Percentiles rank a stretch among this genome's conserved stretches.
These are phyloP conservation scores for Curvularia lunata DNA, from an alignment of 2,329 filamentous ascomycete species.

Conservation along the genomic window DNA sequence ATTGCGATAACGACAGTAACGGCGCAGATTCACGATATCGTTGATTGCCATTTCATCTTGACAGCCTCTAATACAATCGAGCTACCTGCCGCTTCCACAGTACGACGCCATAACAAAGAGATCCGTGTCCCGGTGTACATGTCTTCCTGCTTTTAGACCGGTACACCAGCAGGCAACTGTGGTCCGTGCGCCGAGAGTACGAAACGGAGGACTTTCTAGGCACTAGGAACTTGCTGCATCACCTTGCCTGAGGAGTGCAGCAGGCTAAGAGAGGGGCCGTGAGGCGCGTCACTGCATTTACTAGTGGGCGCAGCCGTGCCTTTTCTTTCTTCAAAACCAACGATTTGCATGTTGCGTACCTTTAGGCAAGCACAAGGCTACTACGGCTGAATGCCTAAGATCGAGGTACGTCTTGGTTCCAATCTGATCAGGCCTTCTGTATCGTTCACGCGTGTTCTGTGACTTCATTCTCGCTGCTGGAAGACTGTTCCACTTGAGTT, in stretches of 20 bases:
- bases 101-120: background rate
- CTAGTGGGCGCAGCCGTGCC: constrained; percentile 44
- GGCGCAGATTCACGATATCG: background rate
- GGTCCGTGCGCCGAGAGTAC: constrained; percentile 23
- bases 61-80: background rate
- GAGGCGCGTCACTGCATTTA: constrained; percentile 37
- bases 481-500: background rate
- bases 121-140: constrained; percentile 2
- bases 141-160: constrained; percentile 24
- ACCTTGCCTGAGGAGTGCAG: constrained; percentile 32
- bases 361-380: constrained; percentile 42
- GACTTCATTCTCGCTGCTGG: background rate
- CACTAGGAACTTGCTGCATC: constrained; percentile 12
- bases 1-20: constrained; percentile 6
- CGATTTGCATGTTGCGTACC: constrained; percentile 25
- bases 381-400: constrained; percentile 20
- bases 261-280: constrained; percentile 34
- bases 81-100: background rate
- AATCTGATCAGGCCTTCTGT: constrained; percentile 1
- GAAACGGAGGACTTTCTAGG: constrained; percentile 29
- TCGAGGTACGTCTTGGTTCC: constrained; percentile 13
- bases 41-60: background rate
- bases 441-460: background rate
- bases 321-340: constrained; percentile 17
- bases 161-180: constrained; percentile 31